Evolutionary conservation across 2,329 filamentous ascomycete species (phyloP).

Genomic region (Clonostachys solani): DNA sequence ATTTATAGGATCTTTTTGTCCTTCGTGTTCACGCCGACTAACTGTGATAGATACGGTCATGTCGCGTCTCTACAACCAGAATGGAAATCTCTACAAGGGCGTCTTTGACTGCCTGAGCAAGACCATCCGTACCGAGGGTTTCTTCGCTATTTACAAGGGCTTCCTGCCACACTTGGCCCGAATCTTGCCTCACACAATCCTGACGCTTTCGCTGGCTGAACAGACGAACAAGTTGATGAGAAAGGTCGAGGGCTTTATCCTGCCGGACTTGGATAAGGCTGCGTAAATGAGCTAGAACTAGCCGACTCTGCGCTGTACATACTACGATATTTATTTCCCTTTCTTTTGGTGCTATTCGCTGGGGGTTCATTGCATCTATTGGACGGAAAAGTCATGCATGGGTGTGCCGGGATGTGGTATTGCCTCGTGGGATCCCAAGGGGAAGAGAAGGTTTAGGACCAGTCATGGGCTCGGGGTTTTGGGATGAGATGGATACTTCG

Average conservation of each 20-base stretch:
- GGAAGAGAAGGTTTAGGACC: neutral
- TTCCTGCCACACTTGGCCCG: constrained; percentile 92
- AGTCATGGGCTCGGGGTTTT: too few relatives aligned
- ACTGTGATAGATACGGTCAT: constrained; percentile 77
- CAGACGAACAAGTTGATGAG: constrained; percentile 94
- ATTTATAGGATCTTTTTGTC: too few relatives aligned
- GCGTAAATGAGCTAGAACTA: too few relatives aligned
- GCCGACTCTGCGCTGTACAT: too few relatives aligned
- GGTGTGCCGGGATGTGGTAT: constrained; percentile 12
- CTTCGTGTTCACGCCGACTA: neutral
- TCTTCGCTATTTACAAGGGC: constrained; percentile 95
- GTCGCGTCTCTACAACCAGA: constrained; percentile 98
- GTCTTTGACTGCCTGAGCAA: constrained; percentile 90
- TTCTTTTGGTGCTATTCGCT: too few relatives aligned
- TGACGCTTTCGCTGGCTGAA: constrained; percentile 90
- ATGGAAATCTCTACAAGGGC: constrained; percentile 91
- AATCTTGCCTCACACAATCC: constrained; percentile 91
- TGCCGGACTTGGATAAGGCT: constrained; percentile 32
- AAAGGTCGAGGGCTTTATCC: constrained; percentile 62
- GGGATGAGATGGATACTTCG: too few relatives aligned
- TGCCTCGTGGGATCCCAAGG: constrained; percentile 1
- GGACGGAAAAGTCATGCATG: too few relatives aligned
- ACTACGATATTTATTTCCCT: too few relatives aligned
- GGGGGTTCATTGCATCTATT: too few relatives aligned
- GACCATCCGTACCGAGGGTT: constrained; percentile 85